Conservation (phyloP, 1,284 basidiomycete species). For the Trametes versicolor region DNA sequence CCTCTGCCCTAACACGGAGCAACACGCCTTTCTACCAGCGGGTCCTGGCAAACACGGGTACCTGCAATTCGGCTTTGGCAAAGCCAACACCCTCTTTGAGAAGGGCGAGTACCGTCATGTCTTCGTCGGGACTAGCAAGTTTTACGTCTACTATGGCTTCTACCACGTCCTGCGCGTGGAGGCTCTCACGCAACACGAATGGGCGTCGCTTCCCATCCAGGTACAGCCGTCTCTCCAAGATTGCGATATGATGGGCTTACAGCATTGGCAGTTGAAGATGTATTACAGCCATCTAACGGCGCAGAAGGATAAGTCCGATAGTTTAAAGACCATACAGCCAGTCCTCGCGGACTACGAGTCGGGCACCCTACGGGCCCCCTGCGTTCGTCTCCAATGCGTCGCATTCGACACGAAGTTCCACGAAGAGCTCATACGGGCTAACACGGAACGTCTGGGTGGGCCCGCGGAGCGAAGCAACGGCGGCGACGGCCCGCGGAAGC, state of each 20-base stretch:
- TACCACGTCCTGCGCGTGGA: conserved; percentile 2
- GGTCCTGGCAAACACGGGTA: conserved; percentile 4
- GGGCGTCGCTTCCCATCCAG: neutral
- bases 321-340: neutral
- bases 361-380: neutral
- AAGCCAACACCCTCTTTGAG: neutral
- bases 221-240: neutral
- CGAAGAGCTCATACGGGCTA: neutral
- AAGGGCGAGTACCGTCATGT: conserved; percentile 4
- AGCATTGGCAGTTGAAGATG: neutral
- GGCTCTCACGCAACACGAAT: neutral
- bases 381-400: neutral
- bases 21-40: neutral
- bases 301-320: neutral
- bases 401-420: neutral
- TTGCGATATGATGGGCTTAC: neutral
- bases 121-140: neutral
- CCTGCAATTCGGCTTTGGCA: neutral
- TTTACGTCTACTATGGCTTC: conserved; percentile 1
- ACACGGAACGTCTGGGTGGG: neutral
- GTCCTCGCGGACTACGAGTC: neutral
- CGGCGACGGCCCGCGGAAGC: neutral
- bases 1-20: neutral
- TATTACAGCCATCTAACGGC: neutral
- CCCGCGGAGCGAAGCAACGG: neutral